These are phyloP conservation scores for Sporothrix brunneoviolacea DNA, from an alignment of 2,329 filamentous ascomycete genomes.

Conservation along the genomic window DNA sequence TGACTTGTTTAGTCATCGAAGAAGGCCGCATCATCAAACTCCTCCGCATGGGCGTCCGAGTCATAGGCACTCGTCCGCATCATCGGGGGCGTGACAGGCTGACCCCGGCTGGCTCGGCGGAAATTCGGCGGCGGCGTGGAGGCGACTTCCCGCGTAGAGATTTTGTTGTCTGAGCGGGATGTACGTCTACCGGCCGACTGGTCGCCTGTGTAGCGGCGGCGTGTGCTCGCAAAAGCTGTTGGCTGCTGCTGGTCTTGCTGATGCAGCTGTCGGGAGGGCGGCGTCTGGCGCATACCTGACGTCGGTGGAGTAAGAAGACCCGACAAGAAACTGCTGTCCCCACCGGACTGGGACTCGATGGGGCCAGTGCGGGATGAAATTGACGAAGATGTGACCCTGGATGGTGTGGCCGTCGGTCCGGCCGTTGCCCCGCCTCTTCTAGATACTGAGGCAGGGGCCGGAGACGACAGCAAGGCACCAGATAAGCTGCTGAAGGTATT, in stretches of 20 bases:
- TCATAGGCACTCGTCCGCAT: constrained; percentile 54
- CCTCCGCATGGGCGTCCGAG: constrained; percentile 51
- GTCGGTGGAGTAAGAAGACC: constrained; percentile 87
- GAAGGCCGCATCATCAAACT: constrained; percentile 55
- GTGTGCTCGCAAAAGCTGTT: constrained; percentile 55
- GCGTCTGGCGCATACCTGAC: constrained; percentile 60
- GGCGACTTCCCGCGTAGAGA: constrained; percentile 26
- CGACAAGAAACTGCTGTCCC: constrained; percentile 56
- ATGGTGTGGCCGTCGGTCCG: constrained; percentile 49
- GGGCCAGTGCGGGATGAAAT: constrained; percentile 43
- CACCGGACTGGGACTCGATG: constrained; percentile 22
- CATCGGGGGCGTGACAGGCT: constrained; percentile 55
- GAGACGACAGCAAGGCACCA: constrained; percentile 38
- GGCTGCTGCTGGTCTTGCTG: constrained; percentile 35
- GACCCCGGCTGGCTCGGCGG: constrained; percentile 31
- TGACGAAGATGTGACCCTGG: constrained; percentile 47
- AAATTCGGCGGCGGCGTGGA: constrained; percentile 32
- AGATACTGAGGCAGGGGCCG: constrained; percentile 1
- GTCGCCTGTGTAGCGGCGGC: constrained; percentile 49
- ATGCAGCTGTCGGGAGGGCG: constrained; percentile 32
- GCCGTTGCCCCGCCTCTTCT: constrained; percentile 23
- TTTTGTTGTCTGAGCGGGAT: constrained; percentile 32
- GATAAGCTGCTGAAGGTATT: constrained; percentile 40
- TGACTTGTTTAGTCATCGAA: constrained; percentile 37
- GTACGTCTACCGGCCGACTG: constrained; percentile 34